These are phyloP conservation scores for Lanmaoa pseudosensibilis DNA, from an alignment of 768 basidiomycete genomes.

Conservation along the genomic window DNA sequence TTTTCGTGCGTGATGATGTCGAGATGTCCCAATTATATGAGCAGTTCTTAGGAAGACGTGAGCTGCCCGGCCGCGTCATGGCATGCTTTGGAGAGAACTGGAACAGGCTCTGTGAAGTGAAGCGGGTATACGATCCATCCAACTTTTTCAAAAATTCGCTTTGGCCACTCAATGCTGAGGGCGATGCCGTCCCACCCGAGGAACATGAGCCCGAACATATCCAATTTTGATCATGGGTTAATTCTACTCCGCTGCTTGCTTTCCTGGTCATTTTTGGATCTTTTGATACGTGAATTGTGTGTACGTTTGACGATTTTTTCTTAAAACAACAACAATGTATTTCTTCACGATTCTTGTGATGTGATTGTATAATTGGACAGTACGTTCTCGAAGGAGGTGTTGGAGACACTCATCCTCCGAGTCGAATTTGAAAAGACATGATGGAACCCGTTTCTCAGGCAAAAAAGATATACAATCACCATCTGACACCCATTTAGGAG, in stretches of 20 bases:
- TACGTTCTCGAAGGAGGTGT: no score
- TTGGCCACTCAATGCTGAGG: slow-evolving; percentile 71
- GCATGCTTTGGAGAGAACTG: slow-evolving; percentile 77
- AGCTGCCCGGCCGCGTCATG: slow-evolving; percentile 59
- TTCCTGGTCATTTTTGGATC: not conserved
- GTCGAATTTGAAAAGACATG: no score
- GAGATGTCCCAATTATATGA: slow-evolving; percentile 20
- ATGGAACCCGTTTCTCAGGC: no score
- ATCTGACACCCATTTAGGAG: no score
- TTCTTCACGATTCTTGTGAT: no score
- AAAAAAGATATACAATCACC: no score
- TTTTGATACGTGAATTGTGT: no score
- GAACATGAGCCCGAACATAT: slow-evolving; percentile 57
- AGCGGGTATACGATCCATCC: slow-evolving; percentile 72
- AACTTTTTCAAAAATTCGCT: slow-evolving; percentile 76
- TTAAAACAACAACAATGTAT: no score
- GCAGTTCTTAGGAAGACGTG: slow-evolving; percentile 76
- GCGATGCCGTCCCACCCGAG: slow-evolving; percentile 52
- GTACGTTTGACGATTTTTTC: no score
- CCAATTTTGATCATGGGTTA: slow-evolving; percentile 11
- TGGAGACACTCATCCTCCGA: no score
- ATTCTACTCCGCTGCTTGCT: no score
- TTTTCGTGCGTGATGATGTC: slow-evolving; percentile 17
- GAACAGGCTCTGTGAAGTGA: slow-evolving; percentile 66
- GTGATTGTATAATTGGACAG: no score